These are phyloP conservation scores for Scheffersomyces spartinae DNA, from an alignment of 805 yeast genomes.

Conservation along the genomic window DNA sequence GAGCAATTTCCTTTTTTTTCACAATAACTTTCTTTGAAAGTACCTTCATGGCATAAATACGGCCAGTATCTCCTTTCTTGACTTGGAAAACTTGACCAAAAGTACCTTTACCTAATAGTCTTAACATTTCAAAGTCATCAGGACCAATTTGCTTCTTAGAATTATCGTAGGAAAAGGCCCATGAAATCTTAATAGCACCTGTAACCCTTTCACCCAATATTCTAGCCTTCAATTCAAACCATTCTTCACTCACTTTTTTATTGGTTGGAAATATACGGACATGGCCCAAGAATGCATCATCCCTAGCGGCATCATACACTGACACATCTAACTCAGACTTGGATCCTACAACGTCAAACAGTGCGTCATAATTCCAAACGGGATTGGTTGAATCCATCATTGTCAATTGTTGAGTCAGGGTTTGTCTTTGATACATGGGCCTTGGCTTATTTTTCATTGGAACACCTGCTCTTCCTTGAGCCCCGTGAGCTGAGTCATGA, in stretches of 20 bases:
- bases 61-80: slow-evolving; percentile 73
- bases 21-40: slow-evolving; percentile 90
- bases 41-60: slow-evolving; percentile 97
- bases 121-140: slow-evolving; percentile 82
- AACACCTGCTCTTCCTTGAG: not conserved
- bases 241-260: slow-evolving; percentile 38
- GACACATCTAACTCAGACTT: slow-evolving; percentile 78
- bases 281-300: slow-evolving; percentile 82
- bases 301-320: slow-evolving; percentile 76
- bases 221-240: slow-evolving; percentile 69
- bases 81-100: slow-evolving; percentile 98
- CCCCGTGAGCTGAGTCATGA: not conserved
- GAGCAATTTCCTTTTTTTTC: slow-evolving; percentile 94
- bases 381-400: slow-evolving; percentile 44
- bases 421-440: slow-evolving; percentile 26
- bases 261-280: slow-evolving; percentile 57
- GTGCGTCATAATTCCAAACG: slow-evolving; percentile 85
- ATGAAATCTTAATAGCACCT: slow-evolving; percentile 68
- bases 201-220: slow-evolving; percentile 62
- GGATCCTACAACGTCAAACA: slow-evolving; percentile 82
- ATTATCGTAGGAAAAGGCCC: slow-evolving; percentile 56
- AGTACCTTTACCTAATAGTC: slow-evolving; percentile 90
- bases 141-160: slow-evolving; percentile 81
- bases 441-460: slow-evolving; percentile 13
- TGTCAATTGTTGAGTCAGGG: slow-evolving; percentile 23